Evolutionary conservation across 352 stramenopile species (phyloP).

Genomic region (Phytophthora pini): DNA sequence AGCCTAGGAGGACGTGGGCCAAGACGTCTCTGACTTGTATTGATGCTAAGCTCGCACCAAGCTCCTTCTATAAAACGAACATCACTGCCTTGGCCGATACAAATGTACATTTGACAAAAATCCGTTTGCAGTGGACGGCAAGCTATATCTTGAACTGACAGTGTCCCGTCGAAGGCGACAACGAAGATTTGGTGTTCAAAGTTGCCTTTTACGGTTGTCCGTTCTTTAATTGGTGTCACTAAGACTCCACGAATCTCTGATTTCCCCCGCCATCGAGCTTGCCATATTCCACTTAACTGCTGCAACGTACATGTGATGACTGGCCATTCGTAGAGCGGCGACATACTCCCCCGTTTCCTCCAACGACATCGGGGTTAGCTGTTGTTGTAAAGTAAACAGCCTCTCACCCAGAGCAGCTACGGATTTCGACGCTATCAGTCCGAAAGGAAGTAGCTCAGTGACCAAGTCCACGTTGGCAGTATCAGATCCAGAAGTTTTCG

Average conservation of each 20-base stretch:
- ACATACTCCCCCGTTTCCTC: conserved; percentile 18
- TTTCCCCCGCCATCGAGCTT: conserved; percentile 13
- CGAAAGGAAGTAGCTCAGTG: conserved; percentile 32
- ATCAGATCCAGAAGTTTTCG: conserved; percentile 4
- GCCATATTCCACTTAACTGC: conserved; percentile 25
- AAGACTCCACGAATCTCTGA: conserved; percentile 40
- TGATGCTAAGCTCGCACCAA: too few relatives aligned
- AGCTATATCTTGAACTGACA: too few relatives aligned
- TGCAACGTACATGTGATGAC: conserved; percentile 33
- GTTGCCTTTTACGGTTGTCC: not conserved
- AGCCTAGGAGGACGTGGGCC: too few relatives aligned
- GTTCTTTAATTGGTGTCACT: conserved; percentile 9
- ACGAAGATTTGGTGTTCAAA: too few relatives aligned
- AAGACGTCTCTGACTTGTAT: too few relatives aligned
- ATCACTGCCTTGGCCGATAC: too few relatives aligned
- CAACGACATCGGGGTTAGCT: conserved; percentile 6
- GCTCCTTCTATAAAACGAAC: too few relatives aligned
- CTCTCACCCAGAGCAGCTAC: conserved; percentile 30
- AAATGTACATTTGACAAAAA: too few relatives aligned
- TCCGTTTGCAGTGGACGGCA: too few relatives aligned
- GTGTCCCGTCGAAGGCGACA: too few relatives aligned
- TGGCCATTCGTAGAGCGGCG: conserved; percentile 19
- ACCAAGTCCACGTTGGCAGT: not conserved
- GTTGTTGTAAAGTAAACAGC: conserved; percentile 22
- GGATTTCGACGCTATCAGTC: conserved; percentile 29